A percentile compares a stretch with the other conserved stretches of the same genome.
Conservation (phyloP, 1,284 basidiomycete genomes). For the Cutaneotrichosporon spelunceum region DNA sequence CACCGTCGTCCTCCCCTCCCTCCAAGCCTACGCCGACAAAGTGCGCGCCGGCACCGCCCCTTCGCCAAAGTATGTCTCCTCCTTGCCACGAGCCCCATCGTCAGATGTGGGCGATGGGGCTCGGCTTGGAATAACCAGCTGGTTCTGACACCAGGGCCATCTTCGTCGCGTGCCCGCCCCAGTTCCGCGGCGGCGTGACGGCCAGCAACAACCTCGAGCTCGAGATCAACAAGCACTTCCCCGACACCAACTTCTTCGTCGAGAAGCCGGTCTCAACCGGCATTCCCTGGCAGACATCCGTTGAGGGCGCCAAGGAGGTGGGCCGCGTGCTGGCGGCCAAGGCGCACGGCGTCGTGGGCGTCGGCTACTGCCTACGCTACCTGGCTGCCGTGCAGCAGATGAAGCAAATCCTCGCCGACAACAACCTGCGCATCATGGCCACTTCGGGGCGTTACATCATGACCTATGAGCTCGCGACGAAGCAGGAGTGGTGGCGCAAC, state of each 20-base stretch:
- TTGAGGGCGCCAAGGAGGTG: constrained; percentile 58
- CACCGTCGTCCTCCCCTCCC: constrained; percentile 74
- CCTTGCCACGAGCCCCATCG: neutral
- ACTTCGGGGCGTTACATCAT: constrained; percentile 55
- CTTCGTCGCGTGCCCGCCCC: constrained; percentile 85
- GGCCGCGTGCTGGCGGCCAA: constrained; percentile 62
- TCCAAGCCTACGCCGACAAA: constrained; percentile 60
- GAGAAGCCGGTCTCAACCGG: constrained; percentile 67
- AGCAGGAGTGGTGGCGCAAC: constrained; percentile 59
- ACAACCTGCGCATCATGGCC: constrained; percentile 56
- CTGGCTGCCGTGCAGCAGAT: constrained; percentile 55
- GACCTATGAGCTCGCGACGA: constrained; percentile 50
- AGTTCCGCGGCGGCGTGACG: constrained; percentile 75
- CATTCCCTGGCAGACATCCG: constrained; percentile 47
- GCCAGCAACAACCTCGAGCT: constrained; percentile 79
- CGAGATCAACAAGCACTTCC: constrained; percentile 81
- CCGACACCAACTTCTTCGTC: constrained; percentile 78
- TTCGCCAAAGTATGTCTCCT: constrained; percentile 51
- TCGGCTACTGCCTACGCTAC: constrained; percentile 53
- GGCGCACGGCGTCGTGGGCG: constrained; percentile 57
- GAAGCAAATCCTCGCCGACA: constrained; percentile 56
- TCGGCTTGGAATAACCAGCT: neutral
- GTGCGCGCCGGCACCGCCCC: constrained; percentile 56
- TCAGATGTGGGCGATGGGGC: neutral
- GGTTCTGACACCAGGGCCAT: constrained; percentile 58